Base-by-base conservation (phyloP, 2,329 filamentous ascomycete species). In the Teratosphaeria gauchensis region DNA sequence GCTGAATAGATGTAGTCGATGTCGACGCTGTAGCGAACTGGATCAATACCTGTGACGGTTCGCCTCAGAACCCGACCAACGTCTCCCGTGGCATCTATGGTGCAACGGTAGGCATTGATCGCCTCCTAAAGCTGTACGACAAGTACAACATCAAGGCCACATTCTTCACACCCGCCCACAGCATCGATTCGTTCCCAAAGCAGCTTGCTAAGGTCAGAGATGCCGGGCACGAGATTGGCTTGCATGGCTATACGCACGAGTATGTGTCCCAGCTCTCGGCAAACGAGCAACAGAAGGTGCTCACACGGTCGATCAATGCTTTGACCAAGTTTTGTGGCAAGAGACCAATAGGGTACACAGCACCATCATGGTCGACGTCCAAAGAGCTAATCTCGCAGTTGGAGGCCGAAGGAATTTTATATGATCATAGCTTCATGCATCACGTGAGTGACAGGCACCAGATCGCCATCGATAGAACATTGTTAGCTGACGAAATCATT, bases 341-440 rank as follows among this genome's bases (percentile, higher is more conserved):
- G 61, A 72, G 69, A 38, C 75, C 76, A 1, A 64, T 68, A 54
- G 76, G 76, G 1, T 78, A 73, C 68, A 77, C 76, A 7, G 75
- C 76, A 1, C 76, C 76, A 4, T 73, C 74, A 0, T 78, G 76
- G 75, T 68, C 67, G 21, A 74, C 74, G 1, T 72, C 68, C 16
- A 66, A 65, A 24, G 69, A 74, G 52, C 72, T 73, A 2, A 72
- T 78, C 21, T 67, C 70, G 21, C 66, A 76, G 31, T 65, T 79
- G 12, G 72, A 77, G 58, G 72, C 75, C 19, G 69, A 70, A 46
- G 76, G 75, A 0, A 73, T 78, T 19, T 62, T 75, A 54, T 79
- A 78, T 64, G 77, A 79, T 63, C 77, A 79, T 62, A 75, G 72
- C 2, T 76, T 78, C 65, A 76, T 79, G 75, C 77, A 79, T 62